A percentile compares a stretch with the other conserved stretches of the same genome.
Conservation (phyloP, 2,329 filamentous ascomycete species). For the Ophiostoma perfectum region DNA sequence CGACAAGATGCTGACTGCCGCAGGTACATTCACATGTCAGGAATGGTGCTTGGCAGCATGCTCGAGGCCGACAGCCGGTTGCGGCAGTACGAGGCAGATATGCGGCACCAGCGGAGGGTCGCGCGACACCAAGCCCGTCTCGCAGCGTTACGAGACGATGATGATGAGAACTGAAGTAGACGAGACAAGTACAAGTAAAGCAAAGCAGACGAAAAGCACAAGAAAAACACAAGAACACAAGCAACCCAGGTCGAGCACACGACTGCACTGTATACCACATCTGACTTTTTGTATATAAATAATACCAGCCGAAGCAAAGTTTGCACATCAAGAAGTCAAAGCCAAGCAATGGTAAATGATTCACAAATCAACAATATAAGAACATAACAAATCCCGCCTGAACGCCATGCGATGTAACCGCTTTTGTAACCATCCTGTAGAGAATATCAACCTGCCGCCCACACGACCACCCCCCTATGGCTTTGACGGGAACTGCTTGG, state of each 20-base stretch:
- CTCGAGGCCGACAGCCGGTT: constrained; percentile 68
- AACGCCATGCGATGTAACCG: constrained; percentile 9
- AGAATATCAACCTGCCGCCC: neutral
- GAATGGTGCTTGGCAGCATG: constrained; percentile 73
- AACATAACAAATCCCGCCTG: neutral
- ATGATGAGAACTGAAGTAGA: constrained; percentile 16
- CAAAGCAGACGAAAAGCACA: too few relatives aligned
- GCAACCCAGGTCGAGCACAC: too few relatives aligned
- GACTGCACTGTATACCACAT: neutral
- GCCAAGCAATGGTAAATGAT: too few relatives aligned
- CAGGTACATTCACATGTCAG: constrained; percentile 79
- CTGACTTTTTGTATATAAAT: neutral
- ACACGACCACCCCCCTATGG: neutral
- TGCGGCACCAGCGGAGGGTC: constrained; percentile 60
- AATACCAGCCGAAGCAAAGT: neutral
- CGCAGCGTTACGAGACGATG: constrained; percentile 23
- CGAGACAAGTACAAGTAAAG: neutral
- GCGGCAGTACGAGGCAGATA: constrained; percentile 58
- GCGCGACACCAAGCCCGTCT: constrained; percentile 53
- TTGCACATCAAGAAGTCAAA: neutral
- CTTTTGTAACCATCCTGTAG: neutral
- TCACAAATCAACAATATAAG: neutral
- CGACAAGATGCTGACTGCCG: neutral
- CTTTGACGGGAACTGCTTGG: constrained; percentile 61
- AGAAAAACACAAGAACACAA: too few relatives aligned